Base-by-base conservation (phyloP, 495 filamentous ascomycete species). In the Neurospora sp. region DNA sequence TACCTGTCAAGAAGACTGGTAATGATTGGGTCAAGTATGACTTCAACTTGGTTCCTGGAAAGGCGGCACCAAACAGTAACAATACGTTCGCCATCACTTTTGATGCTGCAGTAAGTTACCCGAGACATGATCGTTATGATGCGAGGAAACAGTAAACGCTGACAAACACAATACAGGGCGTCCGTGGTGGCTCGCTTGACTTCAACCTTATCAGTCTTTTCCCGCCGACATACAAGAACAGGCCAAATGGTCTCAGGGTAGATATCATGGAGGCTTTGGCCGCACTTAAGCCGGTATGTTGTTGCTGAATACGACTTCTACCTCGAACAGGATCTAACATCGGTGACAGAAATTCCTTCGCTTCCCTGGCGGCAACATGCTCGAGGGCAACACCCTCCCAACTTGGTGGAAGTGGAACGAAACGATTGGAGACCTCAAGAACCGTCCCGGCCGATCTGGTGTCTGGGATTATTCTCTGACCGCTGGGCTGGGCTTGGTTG, bases 321-420 rank as follows among this genome's bases (percentile, higher is more conserved):
- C 18, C 3, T 12, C 16, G 5, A 31, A 72, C 9, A 16, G 20
- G 3, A 71, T 31, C 59, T 22, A 41, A 69, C 9, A 0, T 31
- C 27, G 4, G 40, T 0, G 35, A 73, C 70, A 78, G 72, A 84
- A 76, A 35, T 89, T 91, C 75, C 81, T 92, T 42, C 84, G 91
- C 7, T 87, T 91, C 53, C 90, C 90, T 0, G 90, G 90, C 37
- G 91, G 91, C 1, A 92, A 92, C 76, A 91, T 90, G 77, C 79
- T 91, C 73, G 89, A 91, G 74, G 89, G 89, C 35, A 76, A 85
- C 44, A 86, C 78, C 31, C 81, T 85, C 42, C 79, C 77, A 20
- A 83, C 81, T 59, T 83, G 85, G 74, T 93, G 90, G 89, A 86
- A 88, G 59, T 93, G 91, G 91, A 89, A 91, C 75, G 82, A 87